Conservation (phyloP, 345 rosid genomes). For the Populus tremula region DNA sequence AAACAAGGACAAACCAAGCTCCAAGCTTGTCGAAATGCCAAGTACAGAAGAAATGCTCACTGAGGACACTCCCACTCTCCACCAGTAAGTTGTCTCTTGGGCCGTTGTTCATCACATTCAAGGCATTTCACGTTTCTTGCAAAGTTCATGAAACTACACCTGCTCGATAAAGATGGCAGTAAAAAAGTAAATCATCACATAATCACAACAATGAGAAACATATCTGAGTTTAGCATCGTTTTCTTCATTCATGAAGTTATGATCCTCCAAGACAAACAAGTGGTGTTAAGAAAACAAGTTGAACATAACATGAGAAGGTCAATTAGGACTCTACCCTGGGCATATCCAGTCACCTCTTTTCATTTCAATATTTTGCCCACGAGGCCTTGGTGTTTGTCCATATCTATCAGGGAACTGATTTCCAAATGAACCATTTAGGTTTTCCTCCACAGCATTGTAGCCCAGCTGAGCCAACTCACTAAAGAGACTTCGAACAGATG, state of each 20-base stretch:
- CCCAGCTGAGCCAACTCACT: conserved; percentile 53
- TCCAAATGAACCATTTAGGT: conserved; percentile 27
- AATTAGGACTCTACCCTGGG: conserved; percentile 49
- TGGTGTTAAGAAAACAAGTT: background rate
- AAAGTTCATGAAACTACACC: conserved; percentile 92
- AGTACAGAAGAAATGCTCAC: conserved; percentile 49
- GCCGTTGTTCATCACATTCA: conserved; percentile 80
- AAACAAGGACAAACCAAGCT: background rate
- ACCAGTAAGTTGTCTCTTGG: conserved; percentile 78
- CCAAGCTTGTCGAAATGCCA: background rate
- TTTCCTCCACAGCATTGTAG: conserved; percentile 25
- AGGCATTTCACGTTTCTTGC: conserved; percentile 85
- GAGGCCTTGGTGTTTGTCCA: conserved; percentile 43
- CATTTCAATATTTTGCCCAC: conserved; percentile 57
- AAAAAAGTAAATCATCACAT: background rate
- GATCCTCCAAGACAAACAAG: background rate
- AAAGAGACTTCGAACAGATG: conserved; percentile 61
- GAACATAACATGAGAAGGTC: background rate
- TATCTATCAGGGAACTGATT: conserved; percentile 40
- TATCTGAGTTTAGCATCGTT: background rate
- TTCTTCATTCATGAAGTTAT: background rate
- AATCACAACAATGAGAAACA: background rate
- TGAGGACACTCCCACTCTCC: conserved; percentile 98
- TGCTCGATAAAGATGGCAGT: conserved; percentile 38
- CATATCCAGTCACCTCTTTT: conserved; percentile 97